Evolutionary conservation across 495 filamentous ascomycete genomes (phyloP).

Genomic region (Aspergillus biplanus): DNA sequence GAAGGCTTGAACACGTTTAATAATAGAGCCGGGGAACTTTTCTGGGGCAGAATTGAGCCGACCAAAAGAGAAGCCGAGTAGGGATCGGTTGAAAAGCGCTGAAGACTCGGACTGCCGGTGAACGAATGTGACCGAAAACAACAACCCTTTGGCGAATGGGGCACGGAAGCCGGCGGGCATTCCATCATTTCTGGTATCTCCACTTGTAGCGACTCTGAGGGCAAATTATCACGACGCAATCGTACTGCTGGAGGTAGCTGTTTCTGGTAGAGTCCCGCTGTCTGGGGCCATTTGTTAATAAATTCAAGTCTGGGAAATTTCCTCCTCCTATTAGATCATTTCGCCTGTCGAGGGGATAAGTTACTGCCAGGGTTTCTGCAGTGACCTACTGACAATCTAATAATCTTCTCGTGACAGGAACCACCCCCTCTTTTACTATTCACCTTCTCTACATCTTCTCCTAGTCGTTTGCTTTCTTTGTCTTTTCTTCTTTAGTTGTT

Average conservation of each 20-base stretch:
- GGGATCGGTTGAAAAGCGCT: conserved; percentile 7
- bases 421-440: too few species aligned
- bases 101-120: conserved; percentile 11
- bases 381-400: too few species aligned
- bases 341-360: too few species aligned
- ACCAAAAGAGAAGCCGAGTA: neutral
- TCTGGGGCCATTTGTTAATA: neutral
- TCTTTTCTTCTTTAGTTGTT: neutral
- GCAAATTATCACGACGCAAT: conserved; percentile 8
- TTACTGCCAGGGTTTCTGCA: too few species aligned
- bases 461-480: too few species aligned
- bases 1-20: neutral
- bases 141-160: neutral
- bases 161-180: neutral
- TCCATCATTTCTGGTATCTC: conserved; percentile 11
- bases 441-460: too few species aligned
- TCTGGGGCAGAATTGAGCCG: neutral
- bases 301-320: neutral
- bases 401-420: too few species aligned
- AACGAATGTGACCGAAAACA: conserved; percentile 1
- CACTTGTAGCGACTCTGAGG: neutral
- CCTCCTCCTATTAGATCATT: neutral
- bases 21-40: neutral
- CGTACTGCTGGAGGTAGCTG: neutral
- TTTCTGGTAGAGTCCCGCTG: conserved; percentile 1